A percentile compares a stretch with the other conserved stretches of the same genome.
Conservation (phyloP, 495 filamentous ascomycete species). For the Penicillium argentinense region DNA sequence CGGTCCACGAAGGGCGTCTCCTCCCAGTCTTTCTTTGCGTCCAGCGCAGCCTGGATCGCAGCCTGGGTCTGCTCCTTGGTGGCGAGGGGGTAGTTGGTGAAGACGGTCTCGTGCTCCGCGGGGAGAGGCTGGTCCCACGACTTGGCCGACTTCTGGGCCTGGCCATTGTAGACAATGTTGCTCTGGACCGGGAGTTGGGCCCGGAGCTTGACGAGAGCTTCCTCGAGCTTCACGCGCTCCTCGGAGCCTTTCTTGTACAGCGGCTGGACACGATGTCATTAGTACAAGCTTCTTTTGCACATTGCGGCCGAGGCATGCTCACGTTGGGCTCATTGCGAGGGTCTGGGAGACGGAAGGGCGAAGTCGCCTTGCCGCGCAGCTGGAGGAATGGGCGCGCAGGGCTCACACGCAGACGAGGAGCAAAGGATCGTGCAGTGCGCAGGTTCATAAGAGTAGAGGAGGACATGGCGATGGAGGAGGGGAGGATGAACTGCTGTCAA, state of each 20-base stretch:
- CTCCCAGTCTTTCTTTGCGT: constrained; percentile 81
- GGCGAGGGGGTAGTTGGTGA: constrained; percentile 78
- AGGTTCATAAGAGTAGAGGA: constrained; percentile 20
- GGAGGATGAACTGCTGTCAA: not conserved
- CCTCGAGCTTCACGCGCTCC: constrained; percentile 64
- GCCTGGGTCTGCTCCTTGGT: constrained; percentile 62
- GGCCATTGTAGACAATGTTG: constrained; percentile 53
- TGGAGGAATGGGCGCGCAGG: constrained; percentile 15
- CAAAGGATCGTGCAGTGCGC: constrained; percentile 15
- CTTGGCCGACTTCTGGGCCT: constrained; percentile 42
- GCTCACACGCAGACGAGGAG: constrained; percentile 14
- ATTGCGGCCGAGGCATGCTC: constrained; percentile 5
- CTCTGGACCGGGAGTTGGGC: constrained; percentile 45
- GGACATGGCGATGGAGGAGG: constrained; percentile 13
- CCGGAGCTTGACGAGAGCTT: constrained; percentile 59
- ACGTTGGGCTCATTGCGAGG: constrained; percentile 40
- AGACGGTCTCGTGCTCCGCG: constrained; percentile 61
- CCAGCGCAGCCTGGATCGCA: constrained; percentile 78
- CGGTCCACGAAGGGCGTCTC: constrained; percentile 81
- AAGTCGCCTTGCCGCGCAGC: constrained; percentile 29
- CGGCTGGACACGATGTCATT: constrained; percentile 46
- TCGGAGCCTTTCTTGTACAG: constrained; percentile 71
- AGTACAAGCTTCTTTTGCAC: not conserved
- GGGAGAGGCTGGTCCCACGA: constrained; percentile 65
- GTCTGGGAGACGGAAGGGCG: constrained; percentile 36